phyloP scores from a whole-genome alignment of 2,329 filamentous ascomycete species.

The Pleomassaria siparia region DNA sequence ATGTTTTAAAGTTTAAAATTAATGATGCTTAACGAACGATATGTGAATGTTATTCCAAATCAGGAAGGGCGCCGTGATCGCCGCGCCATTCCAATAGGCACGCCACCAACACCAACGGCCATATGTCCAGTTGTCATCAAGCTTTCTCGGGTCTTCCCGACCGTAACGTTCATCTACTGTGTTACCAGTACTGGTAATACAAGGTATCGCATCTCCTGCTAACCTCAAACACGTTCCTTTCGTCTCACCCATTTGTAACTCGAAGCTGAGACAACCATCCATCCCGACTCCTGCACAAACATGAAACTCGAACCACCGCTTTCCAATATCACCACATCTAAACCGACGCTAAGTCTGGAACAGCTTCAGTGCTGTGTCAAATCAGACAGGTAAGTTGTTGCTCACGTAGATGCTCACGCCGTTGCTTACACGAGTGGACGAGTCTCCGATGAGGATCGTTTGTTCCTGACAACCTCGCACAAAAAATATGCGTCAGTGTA shows the following conservation, averaged over 20 bases:
- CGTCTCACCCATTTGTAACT: conserved; percentile 16
- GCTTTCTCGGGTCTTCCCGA: neutral
- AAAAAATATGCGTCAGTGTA: neutral
- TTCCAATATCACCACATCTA: neutral
- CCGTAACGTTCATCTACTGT: neutral
- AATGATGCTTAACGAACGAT: too few relatives aligned
- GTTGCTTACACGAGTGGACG: neutral
- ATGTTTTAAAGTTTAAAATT: too few relatives aligned
- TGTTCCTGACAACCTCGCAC: neutral
- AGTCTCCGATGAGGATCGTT: neutral
- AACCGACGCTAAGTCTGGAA: conserved; percentile 3
- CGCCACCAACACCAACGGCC: too few relatives aligned
- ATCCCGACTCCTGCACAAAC: conserved; percentile 8
- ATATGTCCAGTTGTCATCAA: too few relatives aligned
- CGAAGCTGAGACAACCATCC: neutral
- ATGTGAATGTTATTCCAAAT: neutral
- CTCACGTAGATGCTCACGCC: conserved; percentile 2
- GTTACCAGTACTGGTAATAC: too few relatives aligned
- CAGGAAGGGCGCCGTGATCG: neutral
- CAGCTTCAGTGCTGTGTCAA: conserved; percentile 11
- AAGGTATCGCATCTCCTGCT: neutral
- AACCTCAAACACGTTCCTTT: conserved; percentile 6
- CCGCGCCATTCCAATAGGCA: neutral
- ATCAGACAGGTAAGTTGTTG: conserved; percentile 4
- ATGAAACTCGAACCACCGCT: conserved; percentile 32